Evolutionary conservation across 1,284 basidiomycete species (phyloP).

Genomic region (Rhodotorula sp.): DNA sequence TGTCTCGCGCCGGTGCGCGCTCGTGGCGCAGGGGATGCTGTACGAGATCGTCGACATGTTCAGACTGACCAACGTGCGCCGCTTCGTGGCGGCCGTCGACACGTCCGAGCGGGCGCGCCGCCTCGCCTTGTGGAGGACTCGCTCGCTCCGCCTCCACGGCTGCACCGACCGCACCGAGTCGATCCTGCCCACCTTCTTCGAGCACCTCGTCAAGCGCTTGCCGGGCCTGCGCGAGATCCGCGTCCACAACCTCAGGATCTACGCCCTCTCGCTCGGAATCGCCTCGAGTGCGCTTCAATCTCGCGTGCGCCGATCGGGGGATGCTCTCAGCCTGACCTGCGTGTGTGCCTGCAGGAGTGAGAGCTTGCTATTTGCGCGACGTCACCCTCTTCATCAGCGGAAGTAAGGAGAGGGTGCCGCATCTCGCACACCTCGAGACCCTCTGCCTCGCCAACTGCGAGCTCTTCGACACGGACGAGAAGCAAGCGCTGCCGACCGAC

Average conservation of each 20-base stretch:
- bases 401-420: too few relatives aligned
- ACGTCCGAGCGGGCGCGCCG: background rate
- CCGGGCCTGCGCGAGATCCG: background rate
- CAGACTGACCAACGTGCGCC: background rate
- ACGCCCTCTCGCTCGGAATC: background rate
- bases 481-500: background rate
- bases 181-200: background rate
- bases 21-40: background rate
- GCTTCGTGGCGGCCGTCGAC: too few relatives aligned
- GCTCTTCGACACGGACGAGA: too few relatives aligned
- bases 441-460: background rate
- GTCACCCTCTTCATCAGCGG: too few relatives aligned
- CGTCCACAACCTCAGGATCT: background rate
- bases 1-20: background rate
- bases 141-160: background rate
- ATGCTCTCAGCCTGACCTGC: background rate
- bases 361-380: too few relatives aligned
- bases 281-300: background rate
- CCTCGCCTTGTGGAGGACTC: background rate
- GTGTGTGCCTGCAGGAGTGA: too few relatives aligned
- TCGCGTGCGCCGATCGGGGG: background rate
- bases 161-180: too few relatives aligned
- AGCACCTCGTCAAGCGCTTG: background rate
- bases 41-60: background rate
- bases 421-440: too few relatives aligned